These are phyloP conservation scores for Tricholomella constricta DNA, from an alignment of 768 basidiomycete species.

Conservation along the genomic window DNA sequence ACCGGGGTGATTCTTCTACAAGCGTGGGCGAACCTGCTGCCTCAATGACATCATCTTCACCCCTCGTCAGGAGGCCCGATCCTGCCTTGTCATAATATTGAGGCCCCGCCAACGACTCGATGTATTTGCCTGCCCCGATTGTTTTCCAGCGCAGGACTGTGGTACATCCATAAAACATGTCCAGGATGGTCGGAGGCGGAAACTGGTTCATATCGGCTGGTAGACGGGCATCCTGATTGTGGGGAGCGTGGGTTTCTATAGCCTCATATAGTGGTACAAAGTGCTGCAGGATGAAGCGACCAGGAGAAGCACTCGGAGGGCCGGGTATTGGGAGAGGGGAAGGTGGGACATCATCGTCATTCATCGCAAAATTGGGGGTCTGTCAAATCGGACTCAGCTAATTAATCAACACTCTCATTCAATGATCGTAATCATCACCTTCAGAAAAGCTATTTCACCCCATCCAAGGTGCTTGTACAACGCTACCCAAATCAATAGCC, in stretches of 20 bases:
- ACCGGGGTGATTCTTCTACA: too few relatives aligned
- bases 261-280: background rate
- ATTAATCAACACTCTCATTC: background rate
- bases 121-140: background rate
- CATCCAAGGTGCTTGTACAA: too few relatives aligned
- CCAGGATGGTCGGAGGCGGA: conserved; percentile 1
- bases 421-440: too few relatives aligned
- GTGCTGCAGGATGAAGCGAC: conserved; percentile 6
- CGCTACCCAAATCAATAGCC: too few relatives aligned
- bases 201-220: conserved; percentile 7
- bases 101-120: too few relatives aligned
- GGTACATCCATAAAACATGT: conserved; percentile 6
- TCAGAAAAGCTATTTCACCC: too few relatives aligned
- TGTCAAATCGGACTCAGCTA: conserved; percentile 2
- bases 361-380: conserved; percentile 3
- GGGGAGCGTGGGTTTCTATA: background rate
- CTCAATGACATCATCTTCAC: too few relatives aligned
- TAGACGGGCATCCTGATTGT: conserved; percentile 3
- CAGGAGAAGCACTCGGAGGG: conserved; percentile 4
- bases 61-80: too few relatives aligned
- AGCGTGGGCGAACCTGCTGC: too few relatives aligned
- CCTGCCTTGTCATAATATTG: too few relatives aligned
- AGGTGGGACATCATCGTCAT: background rate
- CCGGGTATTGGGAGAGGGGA: background rate
- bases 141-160: background rate